Evolutionary conservation across 768 basidiomycete species (phyloP).

Genomic region (Russula virescens): DNA sequence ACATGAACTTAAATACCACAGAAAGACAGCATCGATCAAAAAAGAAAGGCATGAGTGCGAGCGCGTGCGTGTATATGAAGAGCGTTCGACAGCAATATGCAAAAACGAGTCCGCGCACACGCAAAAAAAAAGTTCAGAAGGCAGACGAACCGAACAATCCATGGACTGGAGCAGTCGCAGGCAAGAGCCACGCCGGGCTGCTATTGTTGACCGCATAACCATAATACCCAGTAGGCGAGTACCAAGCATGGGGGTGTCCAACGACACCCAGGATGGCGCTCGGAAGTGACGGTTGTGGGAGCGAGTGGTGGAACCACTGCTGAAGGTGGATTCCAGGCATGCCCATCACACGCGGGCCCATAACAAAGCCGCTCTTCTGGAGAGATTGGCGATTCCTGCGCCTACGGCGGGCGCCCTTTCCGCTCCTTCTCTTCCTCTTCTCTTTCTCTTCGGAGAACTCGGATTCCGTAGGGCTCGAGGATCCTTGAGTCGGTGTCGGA

Average conservation of each 20-base stretch:
- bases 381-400: neutral
- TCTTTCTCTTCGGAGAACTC: neutral
- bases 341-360: constrained; percentile 8
- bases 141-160: neutral
- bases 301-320: neutral
- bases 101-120: too few relatives aligned
- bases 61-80: too few relatives aligned
- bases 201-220: too few relatives aligned
- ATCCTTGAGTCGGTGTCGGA: neutral
- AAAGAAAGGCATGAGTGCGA: too few relatives aligned
- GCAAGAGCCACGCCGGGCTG: neutral
- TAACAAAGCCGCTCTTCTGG: neutral
- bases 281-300: too few relatives aligned
- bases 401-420: neutral
- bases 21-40: too few relatives aligned
- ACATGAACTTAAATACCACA: too few relatives aligned
- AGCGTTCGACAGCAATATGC: too few relatives aligned
- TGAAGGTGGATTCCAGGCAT: neutral
- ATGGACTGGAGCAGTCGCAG: neutral
- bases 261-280: too few relatives aligned
- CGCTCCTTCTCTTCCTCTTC: neutral
- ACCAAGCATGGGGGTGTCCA: neutral
- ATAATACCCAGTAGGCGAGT: neutral
- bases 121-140: neutral
- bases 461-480: neutral